These are phyloP conservation scores for Endocladia muricata DNA, from an alignment of 31 red algal genomes.

Conservation along the genomic window DNA sequence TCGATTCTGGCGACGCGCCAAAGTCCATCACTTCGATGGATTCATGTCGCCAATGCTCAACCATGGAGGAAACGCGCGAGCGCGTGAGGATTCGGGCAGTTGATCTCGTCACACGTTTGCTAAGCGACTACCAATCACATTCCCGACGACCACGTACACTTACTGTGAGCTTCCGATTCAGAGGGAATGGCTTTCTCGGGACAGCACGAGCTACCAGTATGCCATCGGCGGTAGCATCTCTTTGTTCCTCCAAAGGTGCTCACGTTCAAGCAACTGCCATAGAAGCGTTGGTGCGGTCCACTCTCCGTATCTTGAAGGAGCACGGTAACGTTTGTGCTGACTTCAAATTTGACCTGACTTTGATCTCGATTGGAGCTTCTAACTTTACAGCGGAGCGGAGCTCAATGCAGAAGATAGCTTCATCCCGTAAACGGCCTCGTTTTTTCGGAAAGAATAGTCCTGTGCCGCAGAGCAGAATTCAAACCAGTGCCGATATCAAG, in stretches of 20 bases:
- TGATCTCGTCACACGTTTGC: constrained; percentile 30
- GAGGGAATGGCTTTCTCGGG: constrained; percentile 38
- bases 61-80: constrained; percentile 25
- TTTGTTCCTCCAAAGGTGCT: constrained; percentile 15
- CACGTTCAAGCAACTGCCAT: constrained; percentile 11
- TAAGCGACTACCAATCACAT: constrained; percentile 17
- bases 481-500: too few relatives aligned
- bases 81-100: constrained; percentile 20
- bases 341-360: constrained; percentile 39
- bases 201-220: constrained; percentile 27
- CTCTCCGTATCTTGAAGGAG: constrained; percentile 23
- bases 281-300: not conserved
- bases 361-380: constrained; percentile 36
- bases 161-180: constrained; percentile 49
- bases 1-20: constrained; percentile 49
- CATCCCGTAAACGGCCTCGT: too few relatives aligned
- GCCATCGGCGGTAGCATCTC: constrained; percentile 32
- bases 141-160: constrained; percentile 41
- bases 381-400: constrained; percentile 38
- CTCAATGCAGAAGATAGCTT: too few relatives aligned
- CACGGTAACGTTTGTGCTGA: constrained; percentile 30
- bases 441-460: too few relatives aligned
- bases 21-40: constrained; percentile 59
- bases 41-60: constrained; percentile 43
- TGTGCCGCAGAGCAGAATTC: too few relatives aligned